phyloP scores from a whole-genome alignment of 257 asterid genomes.

The Petunia axillaris region DNA sequence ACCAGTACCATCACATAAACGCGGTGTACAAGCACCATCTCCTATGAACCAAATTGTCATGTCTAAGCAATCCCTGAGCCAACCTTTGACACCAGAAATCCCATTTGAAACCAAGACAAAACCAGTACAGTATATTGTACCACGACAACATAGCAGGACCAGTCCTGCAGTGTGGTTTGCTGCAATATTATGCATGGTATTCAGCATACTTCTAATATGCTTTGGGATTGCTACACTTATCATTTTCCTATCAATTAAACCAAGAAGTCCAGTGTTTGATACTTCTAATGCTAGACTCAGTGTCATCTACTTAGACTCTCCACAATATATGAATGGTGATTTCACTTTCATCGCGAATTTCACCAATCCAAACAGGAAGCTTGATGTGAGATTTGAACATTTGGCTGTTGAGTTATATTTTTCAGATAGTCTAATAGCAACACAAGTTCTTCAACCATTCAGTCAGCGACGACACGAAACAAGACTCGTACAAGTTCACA shows the following conservation, averaged over 20 bases:
- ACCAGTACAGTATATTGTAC: conserved; percentile 55
- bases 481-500: conserved; percentile 51
- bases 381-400: conserved; percentile 66
- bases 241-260: conserved; percentile 57
- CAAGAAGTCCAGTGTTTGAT: conserved; percentile 69
- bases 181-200: conserved; percentile 69
- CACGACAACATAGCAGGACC: conserved; percentile 46
- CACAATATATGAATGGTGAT: conserved; percentile 57
- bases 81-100: conserved; percentile 41
- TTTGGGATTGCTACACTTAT: conserved; percentile 66
- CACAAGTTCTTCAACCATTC: conserved; percentile 61
- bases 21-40: conserved; percentile 39
- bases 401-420: conserved; percentile 63
- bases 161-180: conserved; percentile 72
- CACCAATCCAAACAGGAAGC: conserved; percentile 78
- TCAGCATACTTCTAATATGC: conserved; percentile 67
- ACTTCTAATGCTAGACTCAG: conserved; percentile 63
- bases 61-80: conserved; percentile 41
- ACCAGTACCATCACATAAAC: conserved; percentile 35
- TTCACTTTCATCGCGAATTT: conserved; percentile 69
- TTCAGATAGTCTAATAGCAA: conserved; percentile 51
- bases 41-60: conserved; percentile 43
- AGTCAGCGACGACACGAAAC: conserved; percentile 48
- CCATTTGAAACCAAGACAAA: conserved; percentile 42
- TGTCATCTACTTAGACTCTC: conserved; percentile 54